Percentiles rank a stretch among this genome's conserved stretches.
Evolutionary conservation across 2,329 filamentous ascomycete species (phyloP).

Genomic region (Neopestalotiopsis clavispora): DNA sequence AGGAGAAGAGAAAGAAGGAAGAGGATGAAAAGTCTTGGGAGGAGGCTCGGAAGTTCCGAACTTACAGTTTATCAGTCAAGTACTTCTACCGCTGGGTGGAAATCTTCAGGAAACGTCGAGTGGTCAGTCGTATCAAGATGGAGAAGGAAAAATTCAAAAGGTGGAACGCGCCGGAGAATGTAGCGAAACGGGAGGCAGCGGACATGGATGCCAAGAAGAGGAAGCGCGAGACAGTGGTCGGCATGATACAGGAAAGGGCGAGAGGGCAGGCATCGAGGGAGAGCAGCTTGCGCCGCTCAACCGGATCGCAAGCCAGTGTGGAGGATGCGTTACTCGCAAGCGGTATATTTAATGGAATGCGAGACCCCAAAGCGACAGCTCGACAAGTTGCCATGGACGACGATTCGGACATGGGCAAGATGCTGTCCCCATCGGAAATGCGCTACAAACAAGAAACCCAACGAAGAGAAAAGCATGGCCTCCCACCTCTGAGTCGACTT

Average conservation of each 20-base stretch:
- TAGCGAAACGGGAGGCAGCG: slow-evolving; percentile 31
- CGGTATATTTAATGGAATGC: slow-evolving; percentile 32
- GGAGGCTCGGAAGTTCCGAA: slow-evolving; percentile 53
- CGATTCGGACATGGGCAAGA: slow-evolving; percentile 19
- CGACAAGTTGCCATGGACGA: slow-evolving; percentile 27
- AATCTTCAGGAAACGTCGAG: slow-evolving; percentile 51
- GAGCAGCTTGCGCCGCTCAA: slow-evolving; percentile 27
- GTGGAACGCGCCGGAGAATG: slow-evolving; percentile 42
- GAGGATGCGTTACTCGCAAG: slow-evolving; percentile 35
- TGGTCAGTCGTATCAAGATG: slow-evolving; percentile 54
- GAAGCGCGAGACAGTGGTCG: slow-evolving; percentile 27
- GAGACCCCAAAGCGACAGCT: slow-evolving; percentile 32
- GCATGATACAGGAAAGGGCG: slow-evolving; percentile 29
- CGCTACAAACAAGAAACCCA: slow-evolving; percentile 33
- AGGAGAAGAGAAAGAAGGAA: slow-evolving; percentile 47
- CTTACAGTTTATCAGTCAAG: slow-evolving; percentile 55
- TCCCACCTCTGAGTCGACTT: slow-evolving; percentile 30
- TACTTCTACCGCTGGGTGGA: slow-evolving; percentile 63
- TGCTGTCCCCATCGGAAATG: slow-evolving; percentile 25
- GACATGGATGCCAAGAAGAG: slow-evolving; percentile 26
- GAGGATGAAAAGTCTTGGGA: slow-evolving; percentile 53
- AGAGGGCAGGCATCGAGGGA: slow-evolving; percentile 25
- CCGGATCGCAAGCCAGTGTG: slow-evolving; percentile 24
- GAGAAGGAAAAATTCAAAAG: slow-evolving; percentile 56
- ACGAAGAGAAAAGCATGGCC: slow-evolving; percentile 32